Percentiles rank a stretch among this genome's conserved stretches.
Evolutionary conservation across 208 protist species (phyloP).

Genomic region (Lotmaria passim): DNA sequence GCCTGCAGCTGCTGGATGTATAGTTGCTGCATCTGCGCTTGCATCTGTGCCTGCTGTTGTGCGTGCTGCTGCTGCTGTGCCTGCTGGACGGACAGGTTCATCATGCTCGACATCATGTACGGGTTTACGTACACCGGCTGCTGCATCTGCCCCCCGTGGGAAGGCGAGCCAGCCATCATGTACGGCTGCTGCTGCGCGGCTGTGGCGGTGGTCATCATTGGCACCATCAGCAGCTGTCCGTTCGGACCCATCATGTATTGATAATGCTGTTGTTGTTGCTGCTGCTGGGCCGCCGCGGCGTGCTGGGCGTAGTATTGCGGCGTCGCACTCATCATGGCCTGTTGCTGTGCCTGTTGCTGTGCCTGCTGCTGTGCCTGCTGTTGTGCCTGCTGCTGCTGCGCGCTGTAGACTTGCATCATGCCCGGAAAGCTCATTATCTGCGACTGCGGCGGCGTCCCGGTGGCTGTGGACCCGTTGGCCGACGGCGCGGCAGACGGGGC

Average conservation of each 20-base stretch:
- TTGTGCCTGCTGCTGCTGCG: slow-evolving; percentile 28
- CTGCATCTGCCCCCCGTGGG: slow-evolving; percentile 27
- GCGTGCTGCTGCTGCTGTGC: slow-evolving; percentile 25
- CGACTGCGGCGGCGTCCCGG: slow-evolving; percentile 29
- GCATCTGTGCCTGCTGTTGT: slow-evolving; percentile 27
- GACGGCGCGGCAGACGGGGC: slow-evolving; percentile 1
- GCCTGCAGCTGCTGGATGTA: slow-evolving; percentile 35
- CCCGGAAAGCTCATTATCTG: slow-evolving; percentile 25
- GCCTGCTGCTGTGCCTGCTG: slow-evolving; percentile 14
- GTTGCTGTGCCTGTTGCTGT: slow-evolving; percentile 18
- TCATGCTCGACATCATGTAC: slow-evolving; percentile 26
- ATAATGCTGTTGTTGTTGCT: slow-evolving; percentile 39
- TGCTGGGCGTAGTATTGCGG: slow-evolving; percentile 33
- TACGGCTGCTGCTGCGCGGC: slow-evolving; percentile 17
- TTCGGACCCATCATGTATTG: slow-evolving; percentile 45
- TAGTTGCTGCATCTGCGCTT: slow-evolving; percentile 29
- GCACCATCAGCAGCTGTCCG: slow-evolving; percentile 45
- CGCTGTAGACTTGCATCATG: slow-evolving; percentile 28
- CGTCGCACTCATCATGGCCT: slow-evolving; percentile 29
- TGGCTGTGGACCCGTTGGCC: background rate
- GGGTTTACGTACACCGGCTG: slow-evolving; percentile 40
- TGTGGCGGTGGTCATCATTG: slow-evolving; percentile 25
- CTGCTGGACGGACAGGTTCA: slow-evolving; percentile 25
- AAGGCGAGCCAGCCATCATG: slow-evolving; percentile 22
- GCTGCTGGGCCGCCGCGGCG: slow-evolving; percentile 20